Evolutionary conservation across 192 early-diverging fungal genomes (phyloP).

Genomic region (Coemansia sp.): DNA sequence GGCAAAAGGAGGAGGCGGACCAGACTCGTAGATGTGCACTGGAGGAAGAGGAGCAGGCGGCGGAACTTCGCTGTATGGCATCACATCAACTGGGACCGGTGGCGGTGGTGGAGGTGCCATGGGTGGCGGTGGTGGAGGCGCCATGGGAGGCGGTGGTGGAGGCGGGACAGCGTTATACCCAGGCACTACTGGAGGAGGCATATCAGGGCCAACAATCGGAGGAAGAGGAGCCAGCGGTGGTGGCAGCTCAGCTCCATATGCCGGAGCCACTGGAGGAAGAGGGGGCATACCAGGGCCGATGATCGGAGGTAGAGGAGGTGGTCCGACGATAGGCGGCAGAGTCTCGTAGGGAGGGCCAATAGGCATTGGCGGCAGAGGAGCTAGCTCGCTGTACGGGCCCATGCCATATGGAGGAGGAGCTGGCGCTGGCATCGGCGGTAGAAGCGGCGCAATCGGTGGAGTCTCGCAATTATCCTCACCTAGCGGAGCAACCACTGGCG

Average conservation of each 20-base stretch:
- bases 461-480: constrained; percentile 37
- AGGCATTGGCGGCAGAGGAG: constrained; percentile 14
- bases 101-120: neutral
- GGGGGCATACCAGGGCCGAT: constrained; percentile 14
- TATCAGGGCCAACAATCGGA: neutral
- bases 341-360: constrained; percentile 10
- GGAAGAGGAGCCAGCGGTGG: constrained; percentile 13
- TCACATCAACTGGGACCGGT: constrained; percentile 12
- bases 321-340: constrained; percentile 14
- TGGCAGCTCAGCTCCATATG: constrained; percentile 4
- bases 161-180: constrained; percentile 8
- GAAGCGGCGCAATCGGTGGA: constrained; percentile 15
- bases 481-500: constrained; percentile 11
- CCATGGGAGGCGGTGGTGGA: neutral
- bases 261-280: constrained; percentile 13
- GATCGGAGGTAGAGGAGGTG: constrained; percentile 21
- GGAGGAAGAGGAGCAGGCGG: constrained; percentile 16
- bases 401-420: constrained; percentile 11
- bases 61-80: constrained; percentile 20
- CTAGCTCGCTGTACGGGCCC: constrained; percentile 22
- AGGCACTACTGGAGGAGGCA: constrained; percentile 9
- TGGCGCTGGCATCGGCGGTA: constrained; percentile 17
- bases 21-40: constrained; percentile 19
- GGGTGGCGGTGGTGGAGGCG: neutral
- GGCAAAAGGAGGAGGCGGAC: constrained; percentile 15